A percentile compares a stretch with the other conserved stretches of the same genome.
phyloP scores from a whole-genome alignment of 78 protist species.

The Dictyostelium capitatum region DNA sequence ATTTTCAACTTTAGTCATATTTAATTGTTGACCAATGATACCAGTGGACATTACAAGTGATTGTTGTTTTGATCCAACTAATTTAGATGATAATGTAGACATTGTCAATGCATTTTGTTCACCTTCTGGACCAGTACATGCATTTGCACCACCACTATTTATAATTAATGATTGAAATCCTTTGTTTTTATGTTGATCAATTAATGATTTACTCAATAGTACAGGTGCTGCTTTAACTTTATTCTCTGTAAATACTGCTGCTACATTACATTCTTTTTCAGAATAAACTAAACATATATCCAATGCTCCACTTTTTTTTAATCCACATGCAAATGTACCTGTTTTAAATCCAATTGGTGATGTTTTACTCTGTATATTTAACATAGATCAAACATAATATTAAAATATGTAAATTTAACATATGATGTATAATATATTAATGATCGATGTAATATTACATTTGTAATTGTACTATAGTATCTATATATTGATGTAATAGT shows the following conservation, averaged over 20 bases:
- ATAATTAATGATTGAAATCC: constrained; percentile 66
- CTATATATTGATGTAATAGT: background rate
- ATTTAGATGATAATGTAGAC: constrained; percentile 48
- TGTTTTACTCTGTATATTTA: background rate
- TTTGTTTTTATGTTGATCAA: background rate
- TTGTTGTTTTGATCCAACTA: constrained; percentile 29
- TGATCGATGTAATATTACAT: background rate
- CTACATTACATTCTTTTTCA: constrained; percentile 68
- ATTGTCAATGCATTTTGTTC: constrained; percentile 46
- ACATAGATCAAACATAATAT: background rate
- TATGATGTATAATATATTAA: no score
- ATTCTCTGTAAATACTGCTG: constrained; percentile 88
- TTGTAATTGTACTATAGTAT: constrained; percentile 1
- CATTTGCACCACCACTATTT: constrained; percentile 90
- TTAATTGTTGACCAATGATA: constrained; percentile 85
- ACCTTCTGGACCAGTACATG: constrained; percentile 88
- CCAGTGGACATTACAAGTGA: constrained; percentile 85
- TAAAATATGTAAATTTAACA: background rate
- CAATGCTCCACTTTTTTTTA: constrained; percentile 47
- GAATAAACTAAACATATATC: constrained; percentile 75
- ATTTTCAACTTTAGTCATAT: constrained; percentile 77
- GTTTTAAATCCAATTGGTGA: constrained; percentile 78
- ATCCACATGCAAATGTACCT: constrained; percentile 79
- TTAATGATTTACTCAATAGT: constrained; percentile 29
- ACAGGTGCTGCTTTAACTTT: constrained; percentile 87